These are phyloP conservation scores for Globisporangium polare DNA, from an alignment of 352 stramenopile species.

Conservation along the genomic window DNA sequence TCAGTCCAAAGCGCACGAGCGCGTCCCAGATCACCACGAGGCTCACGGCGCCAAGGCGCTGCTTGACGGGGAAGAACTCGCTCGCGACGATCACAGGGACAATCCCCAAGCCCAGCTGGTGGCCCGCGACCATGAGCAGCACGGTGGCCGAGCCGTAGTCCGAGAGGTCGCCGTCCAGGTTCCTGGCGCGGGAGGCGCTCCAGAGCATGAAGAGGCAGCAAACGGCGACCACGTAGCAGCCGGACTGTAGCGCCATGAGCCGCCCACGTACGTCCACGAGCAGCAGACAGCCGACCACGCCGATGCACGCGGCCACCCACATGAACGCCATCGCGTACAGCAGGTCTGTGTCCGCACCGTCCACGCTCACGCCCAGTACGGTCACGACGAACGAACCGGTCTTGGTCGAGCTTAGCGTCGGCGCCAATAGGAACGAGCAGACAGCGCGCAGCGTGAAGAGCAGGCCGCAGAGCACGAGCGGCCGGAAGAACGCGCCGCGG, in stretches of 20 bases:
- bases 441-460: constrained; percentile 54
- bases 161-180: constrained; percentile 28
- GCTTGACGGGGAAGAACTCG: constrained; percentile 67
- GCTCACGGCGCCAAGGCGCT: constrained; percentile 60
- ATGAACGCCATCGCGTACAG: constrained; percentile 39
- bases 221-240: constrained; percentile 48
- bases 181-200: constrained; percentile 29
- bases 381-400: constrained; percentile 44
- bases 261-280: constrained; percentile 67
- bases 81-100: constrained; percentile 54
- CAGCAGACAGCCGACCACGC: constrained; percentile 48
- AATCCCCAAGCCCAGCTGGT: constrained; percentile 61
- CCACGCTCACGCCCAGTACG: constrained; percentile 54
- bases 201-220: constrained; percentile 48
- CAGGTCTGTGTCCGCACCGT: constrained; percentile 47
- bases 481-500: constrained; percentile 64
- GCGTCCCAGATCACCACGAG: constrained; percentile 62
- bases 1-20: constrained; percentile 35
- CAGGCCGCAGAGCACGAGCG: constrained; percentile 48
- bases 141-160: constrained; percentile 60
- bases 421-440: constrained; percentile 44
- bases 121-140: constrained; percentile 57
- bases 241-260: constrained; percentile 43
- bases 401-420: constrained; percentile 41
- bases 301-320: constrained; percentile 40